Conservation (phyloP, 139 green algal species). For the Micractinium sp. region DNA sequence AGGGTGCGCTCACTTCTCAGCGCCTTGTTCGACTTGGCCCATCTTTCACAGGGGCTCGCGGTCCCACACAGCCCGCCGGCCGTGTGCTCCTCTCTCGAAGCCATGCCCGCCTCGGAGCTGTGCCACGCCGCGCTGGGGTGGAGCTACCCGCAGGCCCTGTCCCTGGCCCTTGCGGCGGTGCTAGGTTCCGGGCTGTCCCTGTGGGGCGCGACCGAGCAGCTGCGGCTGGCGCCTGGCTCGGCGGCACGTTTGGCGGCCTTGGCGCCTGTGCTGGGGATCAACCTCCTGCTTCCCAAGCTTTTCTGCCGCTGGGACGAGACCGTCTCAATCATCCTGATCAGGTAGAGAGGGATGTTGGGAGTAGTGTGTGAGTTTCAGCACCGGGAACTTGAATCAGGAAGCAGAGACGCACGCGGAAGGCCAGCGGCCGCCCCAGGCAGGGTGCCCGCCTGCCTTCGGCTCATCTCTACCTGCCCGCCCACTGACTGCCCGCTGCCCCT, state of each 20-base stretch:
- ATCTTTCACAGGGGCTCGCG: no score
- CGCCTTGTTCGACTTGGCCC: no score
- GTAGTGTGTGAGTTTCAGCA: no score
- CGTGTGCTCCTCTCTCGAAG: no score
- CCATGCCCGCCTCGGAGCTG: neutral
- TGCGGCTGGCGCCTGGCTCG: neutral
- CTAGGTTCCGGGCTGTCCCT: neutral
- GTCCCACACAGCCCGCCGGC: no score
- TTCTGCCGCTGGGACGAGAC: conserved; percentile 19
- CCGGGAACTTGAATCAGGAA: no score
- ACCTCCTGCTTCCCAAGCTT: neutral
- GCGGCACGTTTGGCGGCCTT: neutral
- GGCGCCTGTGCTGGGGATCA: neutral
- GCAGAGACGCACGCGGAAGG: no score
- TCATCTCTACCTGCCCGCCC: no score
- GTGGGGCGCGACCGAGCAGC: neutral
- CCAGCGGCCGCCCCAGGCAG: no score
- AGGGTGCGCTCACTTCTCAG: no score
- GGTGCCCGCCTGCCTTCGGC: no score
- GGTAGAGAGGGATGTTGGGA: neutral
- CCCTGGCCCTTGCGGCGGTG: neutral
- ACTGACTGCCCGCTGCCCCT: neutral
- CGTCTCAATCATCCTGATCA: conserved; percentile 1
- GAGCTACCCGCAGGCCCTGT: neutral
- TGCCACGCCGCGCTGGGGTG: neutral